Percentiles rank a stretch among this genome's conserved stretches.
Conservation (phyloP, 129 eudicot genomes). For the Flaveria linearis region DNA sequence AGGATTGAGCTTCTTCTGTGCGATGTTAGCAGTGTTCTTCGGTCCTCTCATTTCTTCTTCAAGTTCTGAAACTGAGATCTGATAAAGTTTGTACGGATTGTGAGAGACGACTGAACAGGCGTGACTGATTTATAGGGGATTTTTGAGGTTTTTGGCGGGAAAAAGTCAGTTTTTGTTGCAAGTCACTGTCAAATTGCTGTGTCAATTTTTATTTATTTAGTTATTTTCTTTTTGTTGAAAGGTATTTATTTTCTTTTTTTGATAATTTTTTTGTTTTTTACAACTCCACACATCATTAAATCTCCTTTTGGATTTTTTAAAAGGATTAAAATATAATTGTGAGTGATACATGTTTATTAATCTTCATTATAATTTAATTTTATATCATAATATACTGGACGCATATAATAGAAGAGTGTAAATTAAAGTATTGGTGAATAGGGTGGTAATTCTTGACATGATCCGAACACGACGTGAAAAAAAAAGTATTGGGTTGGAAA, state of each 20-base stretch:
- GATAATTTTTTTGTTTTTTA: neutral
- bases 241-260: neutral
- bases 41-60: constrained; percentile 42
- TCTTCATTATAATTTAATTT: too few species aligned
- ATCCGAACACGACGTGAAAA: too few species aligned
- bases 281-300: neutral
- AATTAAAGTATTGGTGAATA: neutral
- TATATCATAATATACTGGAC: neutral
- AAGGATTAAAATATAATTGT: too few species aligned
- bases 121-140: constrained; percentile 2
- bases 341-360: too few species aligned
- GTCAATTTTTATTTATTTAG: neutral
- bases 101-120: neutral
- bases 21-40: constrained; percentile 28
- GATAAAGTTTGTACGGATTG: constrained; percentile 17
- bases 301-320: too few species aligned
- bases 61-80: constrained; percentile 19
- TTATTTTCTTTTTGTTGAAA: neutral
- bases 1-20: constrained; percentile 37
- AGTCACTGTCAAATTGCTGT: neutral
- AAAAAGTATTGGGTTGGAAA: too few species aligned
- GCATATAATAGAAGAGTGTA: neutral
- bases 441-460: too few species aligned
- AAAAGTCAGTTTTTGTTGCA: neutral
- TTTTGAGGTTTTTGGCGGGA: constrained; percentile 21